Evolutionary conservation across 2,329 filamentous ascomycete genomes (phyloP), one percentile per base, ranked within the genome.

Genomic region (Zopfia rhizophila): DNA sequence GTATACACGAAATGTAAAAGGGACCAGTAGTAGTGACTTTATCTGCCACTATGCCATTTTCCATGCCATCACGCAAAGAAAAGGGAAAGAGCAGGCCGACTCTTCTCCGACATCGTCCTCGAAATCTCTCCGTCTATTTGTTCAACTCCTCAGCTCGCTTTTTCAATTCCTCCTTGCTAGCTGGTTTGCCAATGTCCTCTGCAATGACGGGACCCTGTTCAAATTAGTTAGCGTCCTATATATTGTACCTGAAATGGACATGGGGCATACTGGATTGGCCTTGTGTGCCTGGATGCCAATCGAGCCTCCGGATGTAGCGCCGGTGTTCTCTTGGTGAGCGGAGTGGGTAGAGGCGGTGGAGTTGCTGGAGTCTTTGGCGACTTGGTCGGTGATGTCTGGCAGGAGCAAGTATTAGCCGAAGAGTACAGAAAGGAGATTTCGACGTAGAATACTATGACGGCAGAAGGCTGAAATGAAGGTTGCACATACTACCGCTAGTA

Each of bases 61-160:
- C n/a, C n/a, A n/a, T n/a, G n/a, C n/a, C n/a, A n/a, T n/a, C n/a
- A n/a, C n/a, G n/a, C n/a, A n/a, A n/a, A n/a, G n/a, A n/a, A n/a
- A n/a, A n/a, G n/a, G n/a, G n/a, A n/a, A n/a, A n/a, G n/a, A n/a
- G n/a, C n/a, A n/a, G n/a, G n/a, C n/a, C n/a, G n/a, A n/a, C n/a
- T n/a, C n/a, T n/a, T n/a, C n/a, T n/a, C n/a, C n/a, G n/a, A n/a
- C n/a, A n/a, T n/a, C n/a, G n/a, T n/a, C n/a, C n/a, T n/a, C n/a
- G n/a, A n/a, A n/a, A n/a, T n/a, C n/a, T n/a, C n/a, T n/a, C n/a
- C n/a, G n/a, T 21, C 39, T 75, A 73, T 59, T 78, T 77, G 66
- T 79, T 79, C 56, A 79, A 48, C 67, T 79, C 77, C 53, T 75
- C 75, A n/a, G 73, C 68, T 52, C 77, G 67, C 68, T 75, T 76